Percentiles rank a stretch among this genome's conserved stretches.
phyloP scores from a whole-genome alignment of 805 yeast genomes.

The Groenewaldozyma salmanticensis region DNA sequence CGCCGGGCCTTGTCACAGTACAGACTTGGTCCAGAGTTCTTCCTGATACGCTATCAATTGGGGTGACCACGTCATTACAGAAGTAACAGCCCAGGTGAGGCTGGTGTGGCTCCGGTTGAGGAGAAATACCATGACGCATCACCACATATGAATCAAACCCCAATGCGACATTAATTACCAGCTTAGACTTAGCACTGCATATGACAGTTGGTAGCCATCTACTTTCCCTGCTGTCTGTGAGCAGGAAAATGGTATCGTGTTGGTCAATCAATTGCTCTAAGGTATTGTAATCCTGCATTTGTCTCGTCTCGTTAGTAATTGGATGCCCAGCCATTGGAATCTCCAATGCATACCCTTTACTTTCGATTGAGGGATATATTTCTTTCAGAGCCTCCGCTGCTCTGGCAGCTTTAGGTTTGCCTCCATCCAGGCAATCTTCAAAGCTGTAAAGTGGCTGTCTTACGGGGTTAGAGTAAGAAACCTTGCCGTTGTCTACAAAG shows the following conservation, averaged over 20 bases:
- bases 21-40: slow-evolving; percentile 96
- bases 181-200: slow-evolving; percentile 54
- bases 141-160: slow-evolving; percentile 93
- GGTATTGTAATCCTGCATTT: slow-evolving; percentile 41
- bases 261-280: slow-evolving; percentile 44
- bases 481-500: slow-evolving; percentile 80
- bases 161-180: slow-evolving; percentile 83
- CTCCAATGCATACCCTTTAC: slow-evolving; percentile 55
- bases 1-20: slow-evolving; percentile 96
- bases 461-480: slow-evolving; percentile 91
- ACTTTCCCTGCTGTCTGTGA: slow-evolving; percentile 92
- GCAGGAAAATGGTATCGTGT: slow-evolving; percentile 70
- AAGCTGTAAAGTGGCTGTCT: slow-evolving; percentile 82
- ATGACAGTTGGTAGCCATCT: slow-evolving; percentile 96
- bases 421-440: slow-evolving; percentile 71
- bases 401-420: slow-evolving; percentile 61
- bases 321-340: slow-evolving; percentile 98
- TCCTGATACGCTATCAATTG: slow-evolving; percentile 60
- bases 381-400: slow-evolving; percentile 67
- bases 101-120: slow-evolving; percentile 17
- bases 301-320: slow-evolving; percentile 44
- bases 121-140: slow-evolving; percentile 75
- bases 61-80: slow-evolving; percentile 94
- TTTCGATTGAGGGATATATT: slow-evolving; percentile 69
- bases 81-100: slow-evolving; percentile 79